Evolutionary conservation across 2,329 filamentous ascomycete genomes (phyloP).

Genomic region (Tolypocladium tropicale): DNA sequence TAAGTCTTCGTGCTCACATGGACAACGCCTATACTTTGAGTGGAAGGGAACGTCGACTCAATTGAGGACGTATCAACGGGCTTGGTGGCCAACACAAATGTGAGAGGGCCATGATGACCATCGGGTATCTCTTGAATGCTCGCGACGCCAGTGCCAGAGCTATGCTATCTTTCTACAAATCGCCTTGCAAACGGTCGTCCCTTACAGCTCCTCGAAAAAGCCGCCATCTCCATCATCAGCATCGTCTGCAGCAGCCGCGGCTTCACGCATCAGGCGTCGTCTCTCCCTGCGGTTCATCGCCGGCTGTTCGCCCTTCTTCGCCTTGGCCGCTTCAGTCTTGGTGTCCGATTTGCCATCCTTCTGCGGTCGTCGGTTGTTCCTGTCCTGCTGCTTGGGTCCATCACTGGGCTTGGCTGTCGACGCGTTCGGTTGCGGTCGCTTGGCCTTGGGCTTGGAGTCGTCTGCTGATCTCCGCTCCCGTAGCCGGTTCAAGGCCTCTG

Average conservation of each 20-base stretch:
- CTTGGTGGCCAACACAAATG: not conserved
- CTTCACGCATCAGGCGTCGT: slow-evolving; percentile 23
- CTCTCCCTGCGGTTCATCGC: slow-evolving; percentile 25
- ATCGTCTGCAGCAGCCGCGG: slow-evolving; percentile 21
- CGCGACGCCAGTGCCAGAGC: not conserved
- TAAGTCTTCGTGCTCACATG: not conserved
- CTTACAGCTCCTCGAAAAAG: slow-evolving; percentile 41
- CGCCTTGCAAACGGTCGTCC: not conserved
- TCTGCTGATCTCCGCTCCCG: slow-evolving; percentile 37
- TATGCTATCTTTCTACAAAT: not conserved
- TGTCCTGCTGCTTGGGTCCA: not conserved
- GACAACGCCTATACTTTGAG: not conserved
- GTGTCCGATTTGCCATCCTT: slow-evolving; percentile 9
- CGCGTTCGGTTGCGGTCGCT: slow-evolving; percentile 3
- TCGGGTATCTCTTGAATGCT: not conserved
- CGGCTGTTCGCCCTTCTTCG: slow-evolving; percentile 13
- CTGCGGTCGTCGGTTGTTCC: slow-evolving; percentile 4
- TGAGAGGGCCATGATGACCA: not conserved
- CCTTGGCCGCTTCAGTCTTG: slow-evolving; percentile 8
- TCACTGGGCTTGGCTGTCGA: not conserved
- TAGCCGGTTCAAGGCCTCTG: slow-evolving; percentile 38
- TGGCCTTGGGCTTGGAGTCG: slow-evolving; percentile 4
- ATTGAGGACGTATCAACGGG: not conserved
- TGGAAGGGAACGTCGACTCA: not conserved
- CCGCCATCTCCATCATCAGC: slow-evolving; percentile 39